Base-by-base conservation (phyloP, 768 basidiomycete species). In the Cantharellus cinnabarinus region DNA sequence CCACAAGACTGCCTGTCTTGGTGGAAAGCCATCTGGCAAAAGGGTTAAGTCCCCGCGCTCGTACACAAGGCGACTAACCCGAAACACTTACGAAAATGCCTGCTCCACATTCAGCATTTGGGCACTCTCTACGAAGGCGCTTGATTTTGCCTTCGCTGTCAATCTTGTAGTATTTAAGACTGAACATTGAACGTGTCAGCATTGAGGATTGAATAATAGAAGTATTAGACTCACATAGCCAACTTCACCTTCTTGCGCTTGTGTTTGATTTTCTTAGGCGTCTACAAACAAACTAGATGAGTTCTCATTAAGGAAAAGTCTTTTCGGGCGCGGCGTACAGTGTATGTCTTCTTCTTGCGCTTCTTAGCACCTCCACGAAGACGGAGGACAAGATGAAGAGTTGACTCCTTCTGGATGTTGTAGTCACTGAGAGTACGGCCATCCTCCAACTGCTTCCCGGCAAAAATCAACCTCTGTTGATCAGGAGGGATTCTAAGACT, bases 201-300 rank as follows among this genome's bases (percentile, higher is more conserved):
- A 29, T 29, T 29, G 20, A 29, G 20, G 20, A 29, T 29, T 29
- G 20, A 29, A 29, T 29, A 29, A 29, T 29, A 29, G 20, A 29
- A 29, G 20, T 29, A 29, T 37, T 14, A 7, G 35, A 54, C 52
- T 10, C 38, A 54, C 52, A 98, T 95, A 68, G 91, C 76, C 90
- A 99, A 97, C 85, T 97, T 98, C 78, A 94, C 89, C 79, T 97
- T 95, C 81, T 98, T 97, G 73, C 86, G 84, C 82, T 95, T 95
- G 79, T 94, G 93, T 84, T 95, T 98, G 81, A 95, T 82, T 80
- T 97, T 97, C 81, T 94, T 95, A 73, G 90, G 91, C 68, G 90
- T 94, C 85, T 87, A 66, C 38, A 58, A 29, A 4, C n/a, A 2
- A 56, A 60, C 62, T 53, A 62, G 34, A 41, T 40, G 38, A 39